Conservation (phyloP, 495 filamentous ascomycete species). For the Penicillium coprophilum region DNA sequence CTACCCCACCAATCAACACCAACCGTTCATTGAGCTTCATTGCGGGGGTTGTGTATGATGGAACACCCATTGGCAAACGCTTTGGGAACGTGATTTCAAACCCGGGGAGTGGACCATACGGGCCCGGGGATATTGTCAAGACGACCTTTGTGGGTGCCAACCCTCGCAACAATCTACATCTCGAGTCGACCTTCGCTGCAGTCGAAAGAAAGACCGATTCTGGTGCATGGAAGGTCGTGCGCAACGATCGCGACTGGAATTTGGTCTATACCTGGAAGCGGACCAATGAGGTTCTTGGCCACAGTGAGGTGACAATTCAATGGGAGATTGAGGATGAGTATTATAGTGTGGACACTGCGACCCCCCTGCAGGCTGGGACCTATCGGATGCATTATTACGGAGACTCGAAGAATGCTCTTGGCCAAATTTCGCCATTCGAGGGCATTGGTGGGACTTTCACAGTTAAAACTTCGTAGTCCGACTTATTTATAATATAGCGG, state of each 20-base stretch:
- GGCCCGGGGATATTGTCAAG: constrained; percentile 55
- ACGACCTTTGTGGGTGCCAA: constrained; percentile 85
- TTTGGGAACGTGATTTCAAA: constrained; percentile 76
- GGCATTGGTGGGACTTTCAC: constrained; percentile 69
- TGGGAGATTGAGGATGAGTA: constrained; percentile 73
- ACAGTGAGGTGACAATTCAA: constrained; percentile 73
- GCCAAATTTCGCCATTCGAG: constrained; percentile 72
- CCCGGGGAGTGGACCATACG: constrained; percentile 50
- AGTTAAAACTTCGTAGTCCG: constrained; percentile 30
- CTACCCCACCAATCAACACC: constrained; percentile 77
- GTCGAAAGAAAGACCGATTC: constrained; percentile 63
- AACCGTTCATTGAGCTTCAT: constrained; percentile 82
- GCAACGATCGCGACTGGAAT: constrained; percentile 37
- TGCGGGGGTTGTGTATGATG: constrained; percentile 73
- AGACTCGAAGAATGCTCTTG: constrained; percentile 68
- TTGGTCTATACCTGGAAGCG: constrained; percentile 60
- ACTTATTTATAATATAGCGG: not conserved
- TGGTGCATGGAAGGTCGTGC: constrained; percentile 62
- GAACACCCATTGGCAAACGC: constrained; percentile 62
- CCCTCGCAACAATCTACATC: constrained; percentile 79
- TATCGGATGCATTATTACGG: constrained; percentile 88
- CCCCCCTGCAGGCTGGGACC: constrained; percentile 52
- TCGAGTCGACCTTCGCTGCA: constrained; percentile 75
- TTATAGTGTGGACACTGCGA: constrained; percentile 41
- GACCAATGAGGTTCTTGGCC: constrained; percentile 66